These are phyloP conservation scores for Warburgia ugandensis DNA, from an alignment of 164 flowering plant species.

Conservation along the genomic window DNA sequence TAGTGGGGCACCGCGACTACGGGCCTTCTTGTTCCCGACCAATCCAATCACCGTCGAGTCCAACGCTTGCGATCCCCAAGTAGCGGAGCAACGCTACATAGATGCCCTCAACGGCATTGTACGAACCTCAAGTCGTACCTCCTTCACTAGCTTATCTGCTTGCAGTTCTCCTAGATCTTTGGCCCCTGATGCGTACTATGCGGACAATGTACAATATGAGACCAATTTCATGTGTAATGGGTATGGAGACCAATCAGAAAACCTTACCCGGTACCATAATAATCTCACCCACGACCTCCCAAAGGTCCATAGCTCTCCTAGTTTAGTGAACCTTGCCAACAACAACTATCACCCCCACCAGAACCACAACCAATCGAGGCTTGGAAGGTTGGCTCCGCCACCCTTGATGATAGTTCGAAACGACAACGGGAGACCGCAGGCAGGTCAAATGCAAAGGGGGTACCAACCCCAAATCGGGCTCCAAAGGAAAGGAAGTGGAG, in stretches of 20 bases:
- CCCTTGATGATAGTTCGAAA: neutral
- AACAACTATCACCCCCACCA: neutral
- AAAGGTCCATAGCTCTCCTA: constrained; percentile 66
- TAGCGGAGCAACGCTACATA: constrained; percentile 59
- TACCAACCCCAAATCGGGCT: too few relatives aligned
- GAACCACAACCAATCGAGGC: constrained; percentile 4
- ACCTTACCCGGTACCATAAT: constrained; percentile 4
- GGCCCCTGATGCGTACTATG: constrained; percentile 28
- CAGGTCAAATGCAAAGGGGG: too few relatives aligned
- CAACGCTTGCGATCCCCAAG: constrained; percentile 21
- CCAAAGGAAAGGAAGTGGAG: too few relatives aligned
- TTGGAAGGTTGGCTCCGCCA: neutral
- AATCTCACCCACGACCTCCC: constrained; percentile 19
- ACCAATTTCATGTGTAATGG: constrained; percentile 5
- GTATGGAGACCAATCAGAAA: constrained; percentile 10
- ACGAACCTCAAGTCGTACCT: constrained; percentile 20
- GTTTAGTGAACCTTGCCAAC: constrained; percentile 11
- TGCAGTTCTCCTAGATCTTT: constrained; percentile 49
- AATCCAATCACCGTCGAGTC: constrained; percentile 23
- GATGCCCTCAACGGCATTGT: constrained; percentile 74
- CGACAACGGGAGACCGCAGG: too few relatives aligned
- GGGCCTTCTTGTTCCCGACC: constrained; percentile 63
- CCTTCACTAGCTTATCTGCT: constrained; percentile 36
- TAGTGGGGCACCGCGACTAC: constrained; percentile 23
- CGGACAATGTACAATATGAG: too few relatives aligned